phyloP scores from a whole-genome alignment of 176 grass and related monocot species.

The Oryza glumipatula region DNA sequence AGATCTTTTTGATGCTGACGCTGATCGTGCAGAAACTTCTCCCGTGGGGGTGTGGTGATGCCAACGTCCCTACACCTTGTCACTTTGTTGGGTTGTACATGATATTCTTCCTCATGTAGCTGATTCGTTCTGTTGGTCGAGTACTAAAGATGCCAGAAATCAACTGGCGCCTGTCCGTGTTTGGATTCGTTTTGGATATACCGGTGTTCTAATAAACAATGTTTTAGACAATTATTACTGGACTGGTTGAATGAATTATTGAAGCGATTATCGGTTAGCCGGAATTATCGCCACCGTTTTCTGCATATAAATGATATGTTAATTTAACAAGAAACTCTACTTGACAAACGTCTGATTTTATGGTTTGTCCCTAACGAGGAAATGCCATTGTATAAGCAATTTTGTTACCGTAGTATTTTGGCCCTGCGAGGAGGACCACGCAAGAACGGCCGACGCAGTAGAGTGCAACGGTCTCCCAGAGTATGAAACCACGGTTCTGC shows the following conservation, averaged over 20 bases:
- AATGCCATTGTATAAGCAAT: too few species aligned
- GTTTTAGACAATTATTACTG: background rate
- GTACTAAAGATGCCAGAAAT: slow-evolving; percentile 19
- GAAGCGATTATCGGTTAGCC: background rate
- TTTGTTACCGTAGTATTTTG: too few species aligned
- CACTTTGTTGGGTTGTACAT: slow-evolving; percentile 44
- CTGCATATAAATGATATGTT: too few species aligned
- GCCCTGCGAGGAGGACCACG: too few species aligned
- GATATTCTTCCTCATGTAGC: slow-evolving; percentile 11
- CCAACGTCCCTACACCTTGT: background rate
- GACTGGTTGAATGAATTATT: background rate
- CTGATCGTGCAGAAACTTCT: background rate
- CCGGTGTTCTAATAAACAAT: slow-evolving; percentile 25
- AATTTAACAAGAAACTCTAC: too few species aligned
- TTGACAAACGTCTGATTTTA: too few species aligned
- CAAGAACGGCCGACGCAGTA: too few species aligned
- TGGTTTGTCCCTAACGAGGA: too few species aligned
- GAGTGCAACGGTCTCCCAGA: too few species aligned
- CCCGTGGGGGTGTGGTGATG: background rate
- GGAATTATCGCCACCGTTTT: background rate
- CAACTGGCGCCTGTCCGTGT: background rate
- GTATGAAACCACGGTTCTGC: too few species aligned
- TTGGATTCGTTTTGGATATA: slow-evolving; percentile 35
- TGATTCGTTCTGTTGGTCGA: slow-evolving; percentile 31
- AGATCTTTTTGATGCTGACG: slow-evolving; percentile 15